Evolutionary conservation across 768 basidiomycete genomes (phyloP), one percentile per base, ranked within the genome.

Genomic region (Panus rudis): DNA sequence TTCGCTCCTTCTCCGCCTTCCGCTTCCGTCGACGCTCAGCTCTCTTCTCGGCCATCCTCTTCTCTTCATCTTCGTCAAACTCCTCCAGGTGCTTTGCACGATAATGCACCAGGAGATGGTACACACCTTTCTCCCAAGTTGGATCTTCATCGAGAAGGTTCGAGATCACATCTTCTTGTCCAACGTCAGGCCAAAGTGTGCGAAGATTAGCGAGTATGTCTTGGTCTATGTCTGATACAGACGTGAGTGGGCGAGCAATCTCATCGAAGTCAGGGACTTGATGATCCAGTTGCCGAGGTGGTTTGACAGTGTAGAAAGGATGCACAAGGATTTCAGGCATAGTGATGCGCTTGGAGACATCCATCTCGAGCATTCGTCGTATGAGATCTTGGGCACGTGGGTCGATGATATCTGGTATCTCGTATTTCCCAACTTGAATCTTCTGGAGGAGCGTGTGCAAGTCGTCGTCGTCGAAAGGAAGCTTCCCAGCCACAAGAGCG

Each of bases 121-220:
- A 99, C 37, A 98, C 87, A 0, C 89, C 90, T 64, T 99, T 97
- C 61, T 98, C 91, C 87, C 91, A 93, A 22, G 85, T 93, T 39
- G 79, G 79, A 43, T 81, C 78, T 40, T 66, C 54, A 53, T 72
- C 80, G 57, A 64, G 71, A 54, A 99, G 67, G 41, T 76, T 80
- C 38, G 75, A 70, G 38, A 81, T 69, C 42, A 98, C 79, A 23
- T 84, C 80, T 8, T 75, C 73, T 42, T 93, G 89, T 2, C 79
- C 65, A 1, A 79, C 76, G 7, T 78, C 87, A 44, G 84, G 80
- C 92, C 92, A 99, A n/a, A 99, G 71, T 3, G 91, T 92, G 51
- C 78, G 79, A 20, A 99, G 64, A 63, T 97, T 97, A 20, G 78
- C 78, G 55, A 98, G 80, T 51, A 98, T 89, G 52, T 93, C 91